Conservation (phyloP, 2,329 filamentous ascomycete species). For the Xylariaceae sp. region DNA sequence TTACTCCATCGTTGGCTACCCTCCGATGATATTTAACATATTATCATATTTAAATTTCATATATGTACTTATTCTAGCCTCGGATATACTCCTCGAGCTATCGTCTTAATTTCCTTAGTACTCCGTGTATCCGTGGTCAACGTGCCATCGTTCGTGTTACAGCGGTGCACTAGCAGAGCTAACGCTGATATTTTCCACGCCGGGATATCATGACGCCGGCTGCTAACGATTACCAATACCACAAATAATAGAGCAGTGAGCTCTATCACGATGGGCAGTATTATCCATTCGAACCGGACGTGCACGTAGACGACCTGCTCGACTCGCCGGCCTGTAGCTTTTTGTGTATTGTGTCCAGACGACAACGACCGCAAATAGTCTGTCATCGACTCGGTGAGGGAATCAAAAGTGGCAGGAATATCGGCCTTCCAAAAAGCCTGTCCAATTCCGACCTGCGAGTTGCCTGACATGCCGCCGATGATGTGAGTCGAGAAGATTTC, state of each 20-base stretch:
- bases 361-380: constrained; percentile 14
- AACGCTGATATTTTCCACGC: constrained; percentile 16
- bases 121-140: neutral
- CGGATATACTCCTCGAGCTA: neutral
- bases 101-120: neutral
- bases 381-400: constrained; percentile 12
- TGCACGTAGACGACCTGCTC: constrained; percentile 13
- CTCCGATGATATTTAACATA: too few relatives aligned
- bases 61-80: too few relatives aligned
- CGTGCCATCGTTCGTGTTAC: neutral
- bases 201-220: constrained; percentile 6
- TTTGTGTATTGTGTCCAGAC: constrained; percentile 8
- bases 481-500: constrained; percentile 9
- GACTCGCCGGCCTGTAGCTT: constrained; percentile 3
- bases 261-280: constrained; percentile 9
- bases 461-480: constrained; percentile 3
- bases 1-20: too few relatives aligned
- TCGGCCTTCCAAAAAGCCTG: constrained; percentile 10
- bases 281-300: constrained; percentile 14
- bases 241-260: constrained; percentile 14
- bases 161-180: constrained; percentile 3
- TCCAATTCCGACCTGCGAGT: constrained; percentile 9
- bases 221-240: constrained; percentile 13
- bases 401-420: constrained; percentile 1
- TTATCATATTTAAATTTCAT: too few relatives aligned